Evolutionary conservation across 495 filamentous ascomycete genomes (phyloP).

Genomic region (Neurospora discreta): DNA sequence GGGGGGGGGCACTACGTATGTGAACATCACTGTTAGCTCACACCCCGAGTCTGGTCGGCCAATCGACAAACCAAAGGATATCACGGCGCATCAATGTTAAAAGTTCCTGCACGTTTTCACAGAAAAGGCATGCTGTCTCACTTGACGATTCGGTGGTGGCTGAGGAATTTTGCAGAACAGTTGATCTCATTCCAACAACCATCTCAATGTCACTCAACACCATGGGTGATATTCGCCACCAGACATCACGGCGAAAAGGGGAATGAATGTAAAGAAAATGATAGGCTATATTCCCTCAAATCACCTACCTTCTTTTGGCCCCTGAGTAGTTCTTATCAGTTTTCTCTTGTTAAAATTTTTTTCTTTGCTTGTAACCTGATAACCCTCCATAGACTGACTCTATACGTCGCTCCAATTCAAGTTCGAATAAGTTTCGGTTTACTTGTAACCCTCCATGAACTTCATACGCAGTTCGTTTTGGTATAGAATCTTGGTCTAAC

Average conservation of each 20-base stretch:
- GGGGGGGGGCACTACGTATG: too few species aligned
- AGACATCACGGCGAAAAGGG: background rate
- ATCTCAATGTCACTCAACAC: background rate
- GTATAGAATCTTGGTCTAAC: background rate
- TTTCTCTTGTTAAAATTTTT: background rate
- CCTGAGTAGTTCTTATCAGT: background rate
- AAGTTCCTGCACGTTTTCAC: too few species aligned
- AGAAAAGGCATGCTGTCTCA: background rate
- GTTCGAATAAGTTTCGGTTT: background rate
- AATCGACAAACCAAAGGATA: background rate
- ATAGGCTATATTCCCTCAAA: background rate
- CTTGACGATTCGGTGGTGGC: background rate
- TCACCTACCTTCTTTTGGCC: background rate
- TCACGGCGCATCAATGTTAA: background rate
- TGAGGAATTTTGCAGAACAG: background rate
- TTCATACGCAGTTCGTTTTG: background rate
- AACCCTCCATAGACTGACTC: background rate
- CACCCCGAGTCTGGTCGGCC: background rate
- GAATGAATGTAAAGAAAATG: background rate
- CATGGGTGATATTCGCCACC: background rate
- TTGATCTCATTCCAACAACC: background rate
- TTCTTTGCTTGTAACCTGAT: background rate
- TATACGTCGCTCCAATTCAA: background rate
- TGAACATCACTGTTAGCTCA: too few species aligned
- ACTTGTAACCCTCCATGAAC: background rate